Evolutionary conservation across 352 stramenopile genomes (phyloP), one percentile per base, ranked within the genome.

Genomic region (Phytopythium chamaehyphon): DNA sequence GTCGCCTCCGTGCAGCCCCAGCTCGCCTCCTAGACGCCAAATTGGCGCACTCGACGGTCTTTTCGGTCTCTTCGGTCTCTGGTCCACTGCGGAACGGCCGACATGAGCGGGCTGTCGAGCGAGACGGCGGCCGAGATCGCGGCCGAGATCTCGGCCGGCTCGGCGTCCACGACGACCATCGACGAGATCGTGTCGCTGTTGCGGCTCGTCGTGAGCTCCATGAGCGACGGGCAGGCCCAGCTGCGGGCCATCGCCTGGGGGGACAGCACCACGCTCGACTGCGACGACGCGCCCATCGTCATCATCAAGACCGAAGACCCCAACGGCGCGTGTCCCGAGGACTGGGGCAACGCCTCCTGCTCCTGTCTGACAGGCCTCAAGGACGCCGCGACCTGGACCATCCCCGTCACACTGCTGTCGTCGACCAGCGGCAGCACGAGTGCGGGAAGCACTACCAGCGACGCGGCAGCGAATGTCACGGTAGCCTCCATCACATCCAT

Each of bases 251-350:
- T 52, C 9, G 46, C 33, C 28, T 52, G 46, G 33, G 46, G 33
- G 16, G 8, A 40, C 11, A 42, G 18, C 46, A 36, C 31, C n/a
- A 23, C 46, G 46, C 46, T 52, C 46, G 19, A 28, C 24, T 52
- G 46, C 6, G 46, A 52, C 46, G n/a, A 52, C 33, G 46, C 46
- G 18, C 46, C 46, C 9, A 28, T 52, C 46, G 31, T 43, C n/a
- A 43, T 52, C 33, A 22, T 35, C 46, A 42, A 52, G 46, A 43
- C 46, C 4, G 46, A 52, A 2, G 38, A 7, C 2, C 51, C 51
- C 16, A 57, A 57, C 36, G 51, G 51, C 19, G 51, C 40, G 6
- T 57, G 51, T 24, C 43, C 51, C 21, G 51, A 50, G 10, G 51
- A 26, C 4, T 57, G 36, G 40, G n/a, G 14, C 36, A 38, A 45